These are phyloP conservation scores for Mucor plumbeus DNA, from an alignment of 371 early-diverging fungal species.

Conservation along the genomic window DNA sequence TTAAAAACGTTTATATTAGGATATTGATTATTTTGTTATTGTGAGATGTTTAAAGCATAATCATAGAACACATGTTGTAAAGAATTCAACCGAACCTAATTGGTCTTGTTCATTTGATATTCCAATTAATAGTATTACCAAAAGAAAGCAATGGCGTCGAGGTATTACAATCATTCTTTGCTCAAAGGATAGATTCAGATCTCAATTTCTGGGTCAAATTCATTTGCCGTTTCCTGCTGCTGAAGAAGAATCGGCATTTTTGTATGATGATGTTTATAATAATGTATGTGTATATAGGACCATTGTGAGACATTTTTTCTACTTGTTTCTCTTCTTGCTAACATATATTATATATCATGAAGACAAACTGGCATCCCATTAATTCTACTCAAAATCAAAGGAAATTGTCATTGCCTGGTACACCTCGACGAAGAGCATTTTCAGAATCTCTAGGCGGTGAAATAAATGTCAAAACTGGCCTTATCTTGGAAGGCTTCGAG, in stretches of 20 bases:
- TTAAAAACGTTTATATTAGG: background rate
- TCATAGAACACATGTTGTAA: slow-evolving; percentile 62
- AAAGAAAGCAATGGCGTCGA: slow-evolving; percentile 16
- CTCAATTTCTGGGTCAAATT: slow-evolving; percentile 59
- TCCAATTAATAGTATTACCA: slow-evolving; percentile 10
- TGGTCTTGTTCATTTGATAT: slow-evolving; percentile 71
- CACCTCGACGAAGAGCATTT: background rate
- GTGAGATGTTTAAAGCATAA: slow-evolving; percentile 56
- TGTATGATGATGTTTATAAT: slow-evolving; percentile 14
- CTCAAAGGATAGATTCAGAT: slow-evolving; percentile 53
- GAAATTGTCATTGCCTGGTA: background rate
- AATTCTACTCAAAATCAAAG: background rate
- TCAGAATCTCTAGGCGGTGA: slow-evolving; percentile 7
- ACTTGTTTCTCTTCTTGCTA: background rate
- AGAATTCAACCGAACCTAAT: slow-evolving; percentile 61
- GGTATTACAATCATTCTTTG: slow-evolving; percentile 32
- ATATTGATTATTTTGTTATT: slow-evolving; percentile 53
- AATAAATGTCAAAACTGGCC: slow-evolving; percentile 14
- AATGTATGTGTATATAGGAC: slow-evolving; percentile 6
- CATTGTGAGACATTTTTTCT: slow-evolving; percentile 6
- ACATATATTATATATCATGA: background rate
- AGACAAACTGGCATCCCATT: background rate
- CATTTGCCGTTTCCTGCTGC: slow-evolving; percentile 35
- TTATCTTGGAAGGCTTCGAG: slow-evolving; percentile 3
- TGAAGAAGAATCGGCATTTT: background rate